These are phyloP conservation scores for Hyaloscypha variabilis DNA, from an alignment of 495 filamentous ascomycete species.

Conservation along the genomic window DNA sequence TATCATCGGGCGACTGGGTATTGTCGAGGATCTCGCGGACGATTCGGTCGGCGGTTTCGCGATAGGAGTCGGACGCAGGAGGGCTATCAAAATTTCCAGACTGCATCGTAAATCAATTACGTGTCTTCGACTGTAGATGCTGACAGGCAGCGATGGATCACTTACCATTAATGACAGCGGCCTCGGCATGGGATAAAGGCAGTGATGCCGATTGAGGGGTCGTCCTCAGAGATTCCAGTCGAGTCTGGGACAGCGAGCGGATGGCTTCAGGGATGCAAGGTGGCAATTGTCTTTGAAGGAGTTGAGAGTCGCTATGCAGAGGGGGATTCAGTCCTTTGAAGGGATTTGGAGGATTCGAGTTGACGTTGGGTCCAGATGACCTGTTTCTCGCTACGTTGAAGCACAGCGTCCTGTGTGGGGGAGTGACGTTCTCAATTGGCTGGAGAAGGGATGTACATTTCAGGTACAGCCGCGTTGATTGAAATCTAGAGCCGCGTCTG, in stretches of 20 bases:
- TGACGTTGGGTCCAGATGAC: not conserved
- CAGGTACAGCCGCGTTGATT: conserved; percentile 9
- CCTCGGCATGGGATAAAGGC: conserved; percentile 22
- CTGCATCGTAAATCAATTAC: conserved; percentile 38
- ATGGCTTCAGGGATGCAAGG: not conserved
- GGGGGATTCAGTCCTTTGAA: not conserved
- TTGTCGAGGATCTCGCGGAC: conserved; percentile 42
- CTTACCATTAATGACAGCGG: conserved; percentile 29
- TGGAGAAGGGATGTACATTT: not conserved
- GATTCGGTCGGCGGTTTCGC: conserved; percentile 44
- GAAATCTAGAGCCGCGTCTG: not conserved
- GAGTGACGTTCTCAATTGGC: conserved; percentile 9
- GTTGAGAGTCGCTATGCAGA: not conserved
- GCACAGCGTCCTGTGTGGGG: conserved; percentile 2
- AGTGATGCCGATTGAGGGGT: conserved; percentile 5
- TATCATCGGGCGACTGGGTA: conserved; percentile 35
- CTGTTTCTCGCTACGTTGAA: not conserved
- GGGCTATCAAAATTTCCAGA: conserved; percentile 63
- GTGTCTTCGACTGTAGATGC: not conserved
- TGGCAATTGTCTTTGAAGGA: not conserved
- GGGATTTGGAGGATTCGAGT: not conserved
- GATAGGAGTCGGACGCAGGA: conserved; percentile 47
- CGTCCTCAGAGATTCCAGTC: not conserved
- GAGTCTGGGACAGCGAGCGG: not conserved
- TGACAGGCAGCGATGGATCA: not conserved